These are phyloP conservation scores for Starmerella riodocensis DNA, from an alignment of 805 yeast genomes.

Conservation along the genomic window DNA sequence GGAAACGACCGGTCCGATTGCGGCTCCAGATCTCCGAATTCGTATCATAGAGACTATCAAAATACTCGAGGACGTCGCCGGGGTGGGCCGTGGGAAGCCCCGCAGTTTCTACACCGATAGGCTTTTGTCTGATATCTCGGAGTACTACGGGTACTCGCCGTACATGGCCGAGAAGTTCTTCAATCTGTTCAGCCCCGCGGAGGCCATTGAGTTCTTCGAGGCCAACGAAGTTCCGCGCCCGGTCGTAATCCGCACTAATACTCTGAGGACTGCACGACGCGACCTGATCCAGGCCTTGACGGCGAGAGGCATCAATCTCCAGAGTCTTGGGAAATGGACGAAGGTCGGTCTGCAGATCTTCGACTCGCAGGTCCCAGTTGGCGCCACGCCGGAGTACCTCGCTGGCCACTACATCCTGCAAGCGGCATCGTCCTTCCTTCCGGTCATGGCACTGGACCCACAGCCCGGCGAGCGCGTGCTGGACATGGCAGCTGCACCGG, in stretches of 20 bases:
- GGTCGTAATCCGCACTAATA: slow-evolving; percentile 92
- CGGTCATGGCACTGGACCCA: slow-evolving; percentile 97
- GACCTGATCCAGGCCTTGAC: slow-evolving; percentile 90
- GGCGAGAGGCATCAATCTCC: slow-evolving; percentile 91
- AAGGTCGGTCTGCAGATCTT: slow-evolving; percentile 95
- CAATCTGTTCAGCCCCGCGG: slow-evolving; percentile 82
- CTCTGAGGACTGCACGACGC: slow-evolving; percentile 85
- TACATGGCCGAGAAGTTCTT: slow-evolving; percentile 89
- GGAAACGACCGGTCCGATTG: slow-evolving; percentile 29
- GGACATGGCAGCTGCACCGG: slow-evolving; percentile 99
- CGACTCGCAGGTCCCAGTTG: slow-evolving; percentile 98
- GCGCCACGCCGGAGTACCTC: slow-evolving; percentile 97
- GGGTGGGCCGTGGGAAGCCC: slow-evolving; percentile 50
- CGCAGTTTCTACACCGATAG: slow-evolving; percentile 73
- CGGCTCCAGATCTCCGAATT: slow-evolving; percentile 70
- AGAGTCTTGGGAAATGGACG: slow-evolving; percentile 96
- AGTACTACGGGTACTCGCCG: slow-evolving; percentile 84
- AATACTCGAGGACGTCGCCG: slow-evolving; percentile 74
- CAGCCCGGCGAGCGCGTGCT: slow-evolving; percentile 88
- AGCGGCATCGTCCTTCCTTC: slow-evolving; percentile 96
- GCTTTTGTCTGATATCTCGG: slow-evolving; percentile 72
- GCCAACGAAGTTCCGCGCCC: slow-evolving; percentile 97
- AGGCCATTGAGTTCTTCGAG: slow-evolving; percentile 96
- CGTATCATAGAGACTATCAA: slow-evolving; percentile 92
- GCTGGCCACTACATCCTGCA: slow-evolving; percentile 96